These are phyloP conservation scores for Trypanosoma platydactyli DNA, from an alignment of 208 protist species.

Conservation along the genomic window DNA sequence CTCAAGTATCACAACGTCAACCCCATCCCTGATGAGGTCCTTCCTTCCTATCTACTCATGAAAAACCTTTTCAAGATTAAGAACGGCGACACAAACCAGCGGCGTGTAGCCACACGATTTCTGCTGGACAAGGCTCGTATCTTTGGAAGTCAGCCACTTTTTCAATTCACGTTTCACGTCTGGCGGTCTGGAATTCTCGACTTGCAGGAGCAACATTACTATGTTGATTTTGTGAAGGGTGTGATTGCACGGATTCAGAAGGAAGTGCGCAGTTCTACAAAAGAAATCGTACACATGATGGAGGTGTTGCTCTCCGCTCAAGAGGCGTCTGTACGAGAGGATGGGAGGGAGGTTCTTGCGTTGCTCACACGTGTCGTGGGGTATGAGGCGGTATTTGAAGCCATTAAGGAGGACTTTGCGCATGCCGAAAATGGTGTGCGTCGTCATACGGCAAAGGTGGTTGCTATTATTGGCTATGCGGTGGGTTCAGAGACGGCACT, in stretches of 20 bases:
- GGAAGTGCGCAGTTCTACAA: slow-evolving; percentile 95
- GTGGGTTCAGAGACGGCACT: slow-evolving; percentile 96
- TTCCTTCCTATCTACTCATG: slow-evolving; percentile 96
- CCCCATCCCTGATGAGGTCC: slow-evolving; percentile 87
- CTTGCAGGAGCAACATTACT: slow-evolving; percentile 98
- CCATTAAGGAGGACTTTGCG: slow-evolving; percentile 98
- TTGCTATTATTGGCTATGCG: slow-evolving; percentile 96
- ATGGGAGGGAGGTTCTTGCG: slow-evolving; percentile 98
- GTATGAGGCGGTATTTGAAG: slow-evolving; percentile 96
- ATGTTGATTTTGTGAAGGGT: slow-evolving; percentile 99
- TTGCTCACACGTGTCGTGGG: slow-evolving; percentile 99
- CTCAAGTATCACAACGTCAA: slow-evolving; percentile 89
- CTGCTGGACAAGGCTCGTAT: slow-evolving; percentile 98
- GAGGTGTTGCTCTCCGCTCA: slow-evolving; percentile 98
- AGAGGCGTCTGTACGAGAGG: slow-evolving; percentile 97
- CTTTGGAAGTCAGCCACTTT: slow-evolving; percentile 97
- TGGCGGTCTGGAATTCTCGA: slow-evolving; percentile 97
- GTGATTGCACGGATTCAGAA: slow-evolving; percentile 98
- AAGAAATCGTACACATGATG: slow-evolving; percentile 99
- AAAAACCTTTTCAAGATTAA: slow-evolving; percentile 99
- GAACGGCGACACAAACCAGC: slow-evolving; percentile 97
- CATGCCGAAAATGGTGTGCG: slow-evolving; percentile 97
- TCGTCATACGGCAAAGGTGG: slow-evolving; percentile 98
- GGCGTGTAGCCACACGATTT: slow-evolving; percentile 96
- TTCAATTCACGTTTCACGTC: slow-evolving; percentile 98